A percentile compares a stretch with the other conserved stretches of the same genome.
phyloP scores from a whole-genome alignment of 2,329 filamentous ascomycete genomes.

The Truncatella angustata region DNA sequence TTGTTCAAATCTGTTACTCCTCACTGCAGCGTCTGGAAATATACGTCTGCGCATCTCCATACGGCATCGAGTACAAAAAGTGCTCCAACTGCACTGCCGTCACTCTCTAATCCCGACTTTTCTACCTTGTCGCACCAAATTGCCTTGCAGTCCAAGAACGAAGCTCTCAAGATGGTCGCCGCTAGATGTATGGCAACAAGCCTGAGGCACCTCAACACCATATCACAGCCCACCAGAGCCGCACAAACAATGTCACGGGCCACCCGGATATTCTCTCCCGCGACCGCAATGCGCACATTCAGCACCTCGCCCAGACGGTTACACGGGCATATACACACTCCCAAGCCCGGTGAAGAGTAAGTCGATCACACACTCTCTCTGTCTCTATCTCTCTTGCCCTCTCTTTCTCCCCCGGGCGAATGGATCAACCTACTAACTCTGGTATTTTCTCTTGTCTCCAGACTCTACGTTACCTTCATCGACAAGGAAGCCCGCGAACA shows the following conservation, averaged over 20 bases:
- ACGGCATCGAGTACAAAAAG: not conserved
- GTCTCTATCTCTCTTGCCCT: too few species aligned
- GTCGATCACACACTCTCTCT: too few species aligned
- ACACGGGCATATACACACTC: conserved; percentile 81
- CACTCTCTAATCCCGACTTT: not conserved
- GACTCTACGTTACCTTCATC: conserved; percentile 84
- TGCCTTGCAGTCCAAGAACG: not conserved
- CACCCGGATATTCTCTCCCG: not conserved
- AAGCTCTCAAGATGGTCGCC: not conserved
- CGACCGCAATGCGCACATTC: conserved; percentile 58
- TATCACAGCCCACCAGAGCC: not conserved
- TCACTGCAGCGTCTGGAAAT: not conserved
- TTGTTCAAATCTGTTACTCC: not conserved
- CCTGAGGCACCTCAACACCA: conserved; percentile 8
- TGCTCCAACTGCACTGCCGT: not conserved
- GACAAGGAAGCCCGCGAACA: conserved; percentile 65
- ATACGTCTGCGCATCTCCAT: not conserved
- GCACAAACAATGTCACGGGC: not conserved
- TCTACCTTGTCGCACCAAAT: not conserved
- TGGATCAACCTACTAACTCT: not conserved
- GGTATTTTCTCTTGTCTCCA: conserved; percentile 34
- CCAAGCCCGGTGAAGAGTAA: conserved; percentile 90
- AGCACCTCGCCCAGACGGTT: conserved; percentile 57
- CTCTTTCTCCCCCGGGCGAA: too few species aligned
- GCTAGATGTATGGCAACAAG: conserved; percentile 6